Evolutionary conservation across 805 yeast genomes (phyloP), one percentile per base, ranked within the genome.

Genomic region (Candida nitratophila): DNA sequence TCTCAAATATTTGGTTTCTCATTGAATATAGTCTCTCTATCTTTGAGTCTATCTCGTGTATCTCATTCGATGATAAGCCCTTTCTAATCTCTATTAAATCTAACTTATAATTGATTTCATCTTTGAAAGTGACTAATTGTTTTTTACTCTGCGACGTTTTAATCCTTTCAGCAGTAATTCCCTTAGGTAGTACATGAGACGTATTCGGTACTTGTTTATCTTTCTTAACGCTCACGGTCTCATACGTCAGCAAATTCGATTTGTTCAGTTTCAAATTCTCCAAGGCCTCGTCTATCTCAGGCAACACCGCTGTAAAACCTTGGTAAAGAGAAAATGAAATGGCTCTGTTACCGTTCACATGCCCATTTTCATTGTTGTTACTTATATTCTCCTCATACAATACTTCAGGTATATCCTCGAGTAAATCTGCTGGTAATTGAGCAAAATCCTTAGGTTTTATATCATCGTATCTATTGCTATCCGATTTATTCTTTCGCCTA

Each of bases 241-340:
- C 56, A 26, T 44, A 43, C 3, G 52, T 44, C 15, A 55, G 30
- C 14, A 54, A 42, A 37, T 49, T 47, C 5, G 48, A 26, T 49
- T 22, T 22, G 45, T n/a, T 31, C 11, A 54, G 42, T 50, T 45
- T 57, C 47, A 43, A 51, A 50, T 47, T 53, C 37, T 47, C 63
- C 32, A 70, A 59, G 36, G 67, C 68, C 46, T 70, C 76, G 47
- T 74, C 66, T n/a, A 74, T 62, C 16, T 74, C 74, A 1, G 79
- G 79, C 31, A 73, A 56, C 1, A 76, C 66, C 4, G 87, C 86
- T 52, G 71, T 70, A 55, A 84, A 81, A 1, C 90, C 89, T 59
- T 83, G 90, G 53, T 74, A 81, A 20, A 84, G 61, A 3, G 88
- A 77, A 49, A 76, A 77, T 10, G 57, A 53, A 1, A 45, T 19